Evolutionary conservation across 2,329 filamentous ascomycete species (phyloP).

Genomic region (Talaromyces sp.): DNA sequence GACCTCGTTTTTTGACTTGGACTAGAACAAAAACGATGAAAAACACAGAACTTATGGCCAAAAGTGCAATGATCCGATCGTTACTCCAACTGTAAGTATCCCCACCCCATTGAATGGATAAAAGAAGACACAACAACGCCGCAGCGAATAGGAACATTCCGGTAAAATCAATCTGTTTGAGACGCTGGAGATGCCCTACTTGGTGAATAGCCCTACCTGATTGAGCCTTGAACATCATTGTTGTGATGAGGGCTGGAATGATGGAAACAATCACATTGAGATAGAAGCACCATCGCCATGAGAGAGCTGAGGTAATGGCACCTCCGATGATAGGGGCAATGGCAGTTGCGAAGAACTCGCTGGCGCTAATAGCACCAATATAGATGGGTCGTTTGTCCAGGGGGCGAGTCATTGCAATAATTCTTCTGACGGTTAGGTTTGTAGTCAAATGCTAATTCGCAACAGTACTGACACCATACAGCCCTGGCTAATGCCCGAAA

Average conservation of each 20-base stretch:
- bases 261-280: conserved; percentile 44
- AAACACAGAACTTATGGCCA: not conserved
- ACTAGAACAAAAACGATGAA: not conserved
- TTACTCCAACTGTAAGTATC: not conserved
- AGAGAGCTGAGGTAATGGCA: not conserved
- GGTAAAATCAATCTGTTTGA: not conserved
- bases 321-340: not conserved
- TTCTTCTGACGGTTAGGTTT: not conserved
- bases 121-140: not conserved
- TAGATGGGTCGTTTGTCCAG: not conserved
- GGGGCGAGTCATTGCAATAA: not conserved
- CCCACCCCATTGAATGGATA: not conserved
- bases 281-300: conserved; percentile 21
- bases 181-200: not conserved
- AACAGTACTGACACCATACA: not conserved
- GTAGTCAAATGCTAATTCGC: not conserved
- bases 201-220: not conserved
- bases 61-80: not conserved
- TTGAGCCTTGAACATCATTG: not conserved
- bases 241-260: conserved; percentile 33
- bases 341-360: conserved; percentile 19
- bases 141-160: not conserved
- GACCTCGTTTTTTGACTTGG: not conserved
- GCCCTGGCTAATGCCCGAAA: not conserved
- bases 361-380: not conserved